Percentiles rank a stretch among this genome's conserved stretches.
Conservation (phyloP, 192 early-diverging fungal species). For the Rhizoclosmatium globosum region DNA sequence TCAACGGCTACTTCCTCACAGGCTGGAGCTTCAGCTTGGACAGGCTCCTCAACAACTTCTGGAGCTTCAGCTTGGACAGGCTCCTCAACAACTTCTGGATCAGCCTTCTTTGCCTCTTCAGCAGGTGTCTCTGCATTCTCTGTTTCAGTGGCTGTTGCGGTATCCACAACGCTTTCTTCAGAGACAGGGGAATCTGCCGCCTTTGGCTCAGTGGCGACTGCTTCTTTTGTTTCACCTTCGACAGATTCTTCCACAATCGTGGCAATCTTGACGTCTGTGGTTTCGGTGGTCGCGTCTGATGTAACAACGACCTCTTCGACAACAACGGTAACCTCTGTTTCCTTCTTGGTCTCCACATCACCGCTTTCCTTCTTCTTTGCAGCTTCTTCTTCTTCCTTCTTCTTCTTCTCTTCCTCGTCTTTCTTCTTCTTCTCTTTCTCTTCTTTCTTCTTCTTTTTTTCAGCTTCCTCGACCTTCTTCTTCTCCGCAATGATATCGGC, state of each 20-base stretch:
- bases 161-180: too few relatives aligned
- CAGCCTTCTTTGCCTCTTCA: neutral
- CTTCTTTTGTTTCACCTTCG: neutral
- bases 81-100: neutral
- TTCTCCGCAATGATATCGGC: neutral
- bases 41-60: neutral
- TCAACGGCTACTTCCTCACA: neutral
- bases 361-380: constrained; percentile 7
- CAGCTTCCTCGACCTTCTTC: neutral
- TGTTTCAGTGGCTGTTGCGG: neutral
- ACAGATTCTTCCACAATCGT: neutral
- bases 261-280: too few relatives aligned
- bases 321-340: neutral
- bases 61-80: neutral
- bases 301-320: neutral
- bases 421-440: neutral
- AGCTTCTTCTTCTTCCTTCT: constrained; percentile 7
- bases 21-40: neutral
- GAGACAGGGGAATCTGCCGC: too few relatives aligned
- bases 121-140: neutral
- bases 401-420: constrained; percentile 7
- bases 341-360: constrained; percentile 10
- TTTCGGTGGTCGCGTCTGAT: neutral
- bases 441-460: neutral
- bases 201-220: too few relatives aligned